phyloP scores from a whole-genome alignment of 2,329 filamentous ascomycete genomes.

The Colletotrichum graminicola region DNA sequence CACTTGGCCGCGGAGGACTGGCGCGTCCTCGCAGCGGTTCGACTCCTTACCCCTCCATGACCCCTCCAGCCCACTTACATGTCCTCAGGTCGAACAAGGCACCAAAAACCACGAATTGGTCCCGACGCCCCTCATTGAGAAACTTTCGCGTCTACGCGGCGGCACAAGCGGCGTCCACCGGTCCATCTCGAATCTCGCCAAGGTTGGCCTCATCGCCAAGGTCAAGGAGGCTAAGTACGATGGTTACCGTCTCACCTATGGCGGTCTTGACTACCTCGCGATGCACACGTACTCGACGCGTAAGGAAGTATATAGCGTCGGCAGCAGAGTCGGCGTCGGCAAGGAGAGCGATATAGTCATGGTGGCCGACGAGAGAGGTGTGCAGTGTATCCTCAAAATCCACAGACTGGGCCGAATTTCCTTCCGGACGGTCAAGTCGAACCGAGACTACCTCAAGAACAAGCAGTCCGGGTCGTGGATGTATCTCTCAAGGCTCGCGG shows the following conservation, averaged over 20 bases:
- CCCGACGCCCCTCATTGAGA: conserved; percentile 88
- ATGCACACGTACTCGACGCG: conserved; percentile 88
- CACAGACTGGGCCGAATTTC: conserved; percentile 95
- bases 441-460: conserved; percentile 93
- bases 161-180: conserved; percentile 84
- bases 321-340: conserved; percentile 93
- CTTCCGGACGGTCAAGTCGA: conserved; percentile 95
- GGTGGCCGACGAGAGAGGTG: conserved; percentile 82
- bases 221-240: conserved; percentile 98
- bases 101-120: conserved; percentile 98
- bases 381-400: conserved; percentile 91
- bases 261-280: conserved; percentile 96
- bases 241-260: conserved; percentile 95
- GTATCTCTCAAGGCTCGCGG: conserved; percentile 94
- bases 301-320: conserved; percentile 88
- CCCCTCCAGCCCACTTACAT: conserved; percentile 53
- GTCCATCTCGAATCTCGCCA: conserved; percentile 91
- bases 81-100: conserved; percentile 84
- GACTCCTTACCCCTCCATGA: conserved; percentile 50
- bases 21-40: conserved; percentile 91
- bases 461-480: conserved; percentile 89
- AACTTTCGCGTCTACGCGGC: conserved; percentile 83
- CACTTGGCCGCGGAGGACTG: conserved; percentile 95
- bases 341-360: conserved; percentile 99
- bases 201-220: conserved; percentile 89